Evolutionary conservation across 2,329 filamentous ascomycete genomes (phyloP).

Genomic region (Cadophora malorum): DNA sequence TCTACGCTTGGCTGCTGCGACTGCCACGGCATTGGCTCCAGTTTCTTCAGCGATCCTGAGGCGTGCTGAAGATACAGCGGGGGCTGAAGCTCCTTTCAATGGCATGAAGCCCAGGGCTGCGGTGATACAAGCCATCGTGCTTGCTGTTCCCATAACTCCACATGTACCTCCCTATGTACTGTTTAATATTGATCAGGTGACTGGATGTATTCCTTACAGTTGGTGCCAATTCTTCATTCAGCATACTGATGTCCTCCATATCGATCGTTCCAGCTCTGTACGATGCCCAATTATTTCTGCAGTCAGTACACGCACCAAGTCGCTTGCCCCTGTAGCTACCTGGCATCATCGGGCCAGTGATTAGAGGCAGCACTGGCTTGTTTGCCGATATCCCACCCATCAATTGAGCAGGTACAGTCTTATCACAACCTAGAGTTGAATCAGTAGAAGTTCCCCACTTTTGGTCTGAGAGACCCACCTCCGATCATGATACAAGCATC

Average conservation of each 20-base stretch:
- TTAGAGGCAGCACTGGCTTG: slow-evolving; percentile 71
- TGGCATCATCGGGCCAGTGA: slow-evolving; percentile 79
- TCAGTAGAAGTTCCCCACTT: slow-evolving; percentile 9
- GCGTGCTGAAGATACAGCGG: slow-evolving; percentile 55
- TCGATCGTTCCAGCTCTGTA: slow-evolving; percentile 71
- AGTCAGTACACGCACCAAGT: slow-evolving; percentile 78
- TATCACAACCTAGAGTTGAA: slow-evolving; percentile 67
- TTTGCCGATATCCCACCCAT: slow-evolving; percentile 80
- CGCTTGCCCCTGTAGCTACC: slow-evolving; percentile 68
- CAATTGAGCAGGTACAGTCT: slow-evolving; percentile 74
- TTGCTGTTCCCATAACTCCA: slow-evolving; percentile 64
- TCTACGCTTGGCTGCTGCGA: slow-evolving; percentile 47
- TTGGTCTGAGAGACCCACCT: slow-evolving; percentile 50
- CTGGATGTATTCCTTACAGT: slow-evolving; percentile 55
- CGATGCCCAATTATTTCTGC: slow-evolving; percentile 74
- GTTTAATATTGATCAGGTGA: slow-evolving; percentile 4
- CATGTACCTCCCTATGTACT: slow-evolving; percentile 51
- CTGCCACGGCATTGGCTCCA: slow-evolving; percentile 55
- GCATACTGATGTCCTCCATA: slow-evolving; percentile 71
- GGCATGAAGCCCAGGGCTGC: slow-evolving; percentile 60
- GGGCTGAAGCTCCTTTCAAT: slow-evolving; percentile 57
- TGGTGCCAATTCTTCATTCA: slow-evolving; percentile 77
- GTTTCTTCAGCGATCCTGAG: slow-evolving; percentile 61
- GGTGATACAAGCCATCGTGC: slow-evolving; percentile 61
- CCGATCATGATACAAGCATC: slow-evolving; percentile 73